Conservation (phyloP, 495 filamentous ascomycete species). For the Acidomyces sp. region DNA sequence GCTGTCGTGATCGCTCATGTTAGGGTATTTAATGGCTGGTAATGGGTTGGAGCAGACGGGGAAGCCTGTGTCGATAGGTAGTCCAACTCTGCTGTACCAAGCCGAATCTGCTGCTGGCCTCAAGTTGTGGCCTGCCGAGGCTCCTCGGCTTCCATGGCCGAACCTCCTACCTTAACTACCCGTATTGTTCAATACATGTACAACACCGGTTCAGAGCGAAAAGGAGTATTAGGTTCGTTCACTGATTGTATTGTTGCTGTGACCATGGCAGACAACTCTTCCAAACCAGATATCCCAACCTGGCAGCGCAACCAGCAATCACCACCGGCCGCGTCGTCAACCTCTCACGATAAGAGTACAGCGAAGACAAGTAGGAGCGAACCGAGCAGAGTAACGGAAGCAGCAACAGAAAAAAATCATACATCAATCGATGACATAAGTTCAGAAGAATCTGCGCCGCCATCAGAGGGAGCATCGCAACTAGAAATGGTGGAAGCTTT, state of each 20-base stretch:
- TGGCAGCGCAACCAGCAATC: conserved; percentile 29
- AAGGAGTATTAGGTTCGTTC: no score
- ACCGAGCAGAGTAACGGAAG: not conserved
- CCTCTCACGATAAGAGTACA: not conserved
- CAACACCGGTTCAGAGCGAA: no score
- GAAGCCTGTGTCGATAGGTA: no score
- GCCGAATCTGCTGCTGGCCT: no score
- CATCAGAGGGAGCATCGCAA: conserved; percentile 23
- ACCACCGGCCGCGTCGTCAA: no score
- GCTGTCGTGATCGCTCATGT: conserved; percentile 11
- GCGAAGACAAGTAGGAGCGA: not conserved
- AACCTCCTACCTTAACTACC: no score
- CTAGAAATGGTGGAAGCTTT: conserved; percentile 65
- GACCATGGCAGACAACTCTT: conserved; percentile 10
- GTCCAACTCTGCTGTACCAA: no score
- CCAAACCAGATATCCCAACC: conserved; percentile 29
- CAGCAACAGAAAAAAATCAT: conserved; percentile 3
- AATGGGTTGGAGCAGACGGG: no score
- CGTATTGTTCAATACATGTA: no score
- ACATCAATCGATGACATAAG: conserved; percentile 3
- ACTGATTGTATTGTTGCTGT: no score
- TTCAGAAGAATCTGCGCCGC: conserved; percentile 7
- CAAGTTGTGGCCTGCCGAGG: not conserved
- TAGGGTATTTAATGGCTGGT: not conserved
- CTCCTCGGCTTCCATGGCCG: not conserved